Conservation (phyloP, 331 rosid genomes). For the Rosa hybrid region DNA sequence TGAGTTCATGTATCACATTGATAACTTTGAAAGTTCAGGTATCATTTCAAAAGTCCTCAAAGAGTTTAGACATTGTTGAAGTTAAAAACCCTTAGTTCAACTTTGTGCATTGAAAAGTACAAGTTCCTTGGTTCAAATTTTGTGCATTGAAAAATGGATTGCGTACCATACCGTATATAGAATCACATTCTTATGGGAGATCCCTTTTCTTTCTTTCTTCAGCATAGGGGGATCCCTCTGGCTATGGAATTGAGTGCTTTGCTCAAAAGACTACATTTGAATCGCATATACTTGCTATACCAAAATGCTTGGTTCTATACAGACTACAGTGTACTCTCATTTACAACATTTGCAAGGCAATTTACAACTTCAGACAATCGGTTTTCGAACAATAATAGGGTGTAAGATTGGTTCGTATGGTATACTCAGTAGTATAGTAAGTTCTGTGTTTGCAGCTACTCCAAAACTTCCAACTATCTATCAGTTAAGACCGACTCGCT, state of each 20-base stretch:
- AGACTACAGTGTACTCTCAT: constrained; percentile 25
- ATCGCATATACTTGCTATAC: constrained; percentile 1
- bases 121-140: too few relatives aligned
- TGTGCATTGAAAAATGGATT: background rate
- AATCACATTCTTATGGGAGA: background rate
- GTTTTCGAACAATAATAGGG: constrained; percentile 12
- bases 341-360: background rate
- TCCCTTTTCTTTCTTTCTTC: background rate
- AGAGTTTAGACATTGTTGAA: too few relatives aligned
- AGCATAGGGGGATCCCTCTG: background rate
- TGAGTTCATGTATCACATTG: too few relatives aligned
- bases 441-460: constrained; percentile 11
- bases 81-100: background rate
- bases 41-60: too few relatives aligned
- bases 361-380: constrained; percentile 24
- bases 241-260: background rate
- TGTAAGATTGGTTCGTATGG: constrained; percentile 14
- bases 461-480: constrained; percentile 44
- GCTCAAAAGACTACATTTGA: constrained; percentile 2
- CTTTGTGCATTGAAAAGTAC: too few relatives aligned
- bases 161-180: background rate
- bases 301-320: constrained; percentile 36
- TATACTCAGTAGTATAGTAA: constrained; percentile 4
- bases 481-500: constrained; percentile 68
- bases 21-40: too few relatives aligned